These are phyloP conservation scores for Aspergillus costaricaensis DNA, from an alignment of 2,329 filamentous ascomycete species.

Conservation along the genomic window DNA sequence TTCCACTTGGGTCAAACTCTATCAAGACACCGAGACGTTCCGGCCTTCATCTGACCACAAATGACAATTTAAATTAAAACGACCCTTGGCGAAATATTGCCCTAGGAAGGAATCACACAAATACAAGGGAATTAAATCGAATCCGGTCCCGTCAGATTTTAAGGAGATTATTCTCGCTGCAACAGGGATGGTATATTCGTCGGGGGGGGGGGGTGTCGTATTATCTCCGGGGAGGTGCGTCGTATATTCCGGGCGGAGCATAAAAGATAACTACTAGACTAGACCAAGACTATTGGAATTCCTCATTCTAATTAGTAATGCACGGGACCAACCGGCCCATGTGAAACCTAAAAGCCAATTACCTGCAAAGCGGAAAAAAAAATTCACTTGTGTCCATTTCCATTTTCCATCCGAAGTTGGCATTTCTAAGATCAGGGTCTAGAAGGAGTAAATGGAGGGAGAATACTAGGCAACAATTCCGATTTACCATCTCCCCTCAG, in stretches of 20 bases:
- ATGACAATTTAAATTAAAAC: background rate
- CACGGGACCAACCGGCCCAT: constrained; percentile 1
- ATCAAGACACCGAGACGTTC: constrained; percentile 13
- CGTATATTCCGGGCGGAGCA: background rate
- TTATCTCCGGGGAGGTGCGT: background rate
- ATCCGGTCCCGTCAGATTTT: background rate
- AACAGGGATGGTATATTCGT: background rate
- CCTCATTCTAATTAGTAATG: background rate
- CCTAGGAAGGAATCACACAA: background rate
- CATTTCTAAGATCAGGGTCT: background rate
- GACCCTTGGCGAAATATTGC: background rate
- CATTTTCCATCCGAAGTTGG: background rate
- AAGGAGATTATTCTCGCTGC: background rate
- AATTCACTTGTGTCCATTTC: background rate
- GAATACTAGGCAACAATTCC: background rate
- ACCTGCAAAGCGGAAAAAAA: background rate
- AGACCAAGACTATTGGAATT: too few species aligned
- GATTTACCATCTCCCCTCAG: background rate
- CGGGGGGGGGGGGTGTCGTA: background rate
- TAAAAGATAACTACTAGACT: background rate
- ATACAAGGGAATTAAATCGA: background rate
- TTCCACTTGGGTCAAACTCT: constrained; percentile 13
- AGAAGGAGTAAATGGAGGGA: background rate
- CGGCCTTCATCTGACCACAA: constrained; percentile 6
- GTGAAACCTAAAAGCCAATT: constrained; percentile 4